phyloP scores from a whole-genome alignment of 2,329 filamentous ascomycete species.

The Apiospora malaysiana region DNA sequence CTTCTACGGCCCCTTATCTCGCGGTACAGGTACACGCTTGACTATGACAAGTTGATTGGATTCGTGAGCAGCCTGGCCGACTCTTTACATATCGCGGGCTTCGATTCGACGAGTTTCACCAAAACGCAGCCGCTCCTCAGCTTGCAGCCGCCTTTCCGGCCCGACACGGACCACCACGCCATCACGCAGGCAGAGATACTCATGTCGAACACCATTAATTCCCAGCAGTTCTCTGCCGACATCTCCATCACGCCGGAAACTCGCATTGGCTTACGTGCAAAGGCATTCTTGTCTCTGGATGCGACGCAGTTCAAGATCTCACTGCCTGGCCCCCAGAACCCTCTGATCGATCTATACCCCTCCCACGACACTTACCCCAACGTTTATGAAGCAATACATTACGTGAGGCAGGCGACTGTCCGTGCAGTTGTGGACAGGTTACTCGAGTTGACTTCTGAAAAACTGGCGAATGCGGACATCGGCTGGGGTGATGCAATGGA shows the following conservation, averaged over 20 bases:
- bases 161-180: slow-evolving; percentile 32
- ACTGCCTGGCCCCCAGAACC: slow-evolving; percentile 33
- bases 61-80: slow-evolving; percentile 52
- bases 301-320: slow-evolving; percentile 52
- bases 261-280: slow-evolving; percentile 50
- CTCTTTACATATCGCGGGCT: slow-evolving; percentile 53
- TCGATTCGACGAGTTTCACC: slow-evolving; percentile 32
- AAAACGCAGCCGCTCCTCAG: background rate
- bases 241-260: slow-evolving; percentile 52
- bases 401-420: slow-evolving; percentile 50
- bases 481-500: slow-evolving; percentile 31
- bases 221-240: slow-evolving; percentile 49
- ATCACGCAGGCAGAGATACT: slow-evolving; percentile 51
- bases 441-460: slow-evolving; percentile 25
- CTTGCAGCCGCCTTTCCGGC: background rate
- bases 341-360: slow-evolving; percentile 47
- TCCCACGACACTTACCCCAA: slow-evolving; percentile 53
- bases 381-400: slow-evolving; percentile 50
- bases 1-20: slow-evolving; percentile 60
- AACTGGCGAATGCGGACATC: slow-evolving; percentile 31
- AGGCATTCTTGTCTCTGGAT: slow-evolving; percentile 49
- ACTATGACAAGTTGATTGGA: slow-evolving; percentile 44
- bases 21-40: slow-evolving; percentile 51
- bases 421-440: slow-evolving; percentile 36
- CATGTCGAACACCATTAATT: slow-evolving; percentile 49